Evolutionary conservation across 208 protist genomes (phyloP), one percentile per base, ranked within the genome.

Genomic region (Trichomonas vaginalis): DNA sequence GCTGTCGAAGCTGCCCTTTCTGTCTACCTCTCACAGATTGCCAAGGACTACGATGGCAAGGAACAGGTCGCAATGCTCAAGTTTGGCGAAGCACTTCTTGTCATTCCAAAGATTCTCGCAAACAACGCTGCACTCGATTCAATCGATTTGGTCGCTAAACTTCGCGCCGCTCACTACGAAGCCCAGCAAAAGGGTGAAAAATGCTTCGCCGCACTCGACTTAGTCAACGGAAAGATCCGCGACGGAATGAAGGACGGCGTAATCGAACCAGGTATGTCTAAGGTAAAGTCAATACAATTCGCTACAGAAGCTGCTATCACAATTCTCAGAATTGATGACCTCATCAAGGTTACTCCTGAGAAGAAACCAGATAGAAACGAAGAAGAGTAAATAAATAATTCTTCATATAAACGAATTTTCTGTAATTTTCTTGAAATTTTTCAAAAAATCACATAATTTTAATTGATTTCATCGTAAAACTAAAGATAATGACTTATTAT

Each of bases 281-380:
- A 99, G 97, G 97, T 99, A 42, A 99, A 99, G 97, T 98, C 98
- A 86, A 97, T 99, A 62, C 98, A 99, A 97, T 99, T 99, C 96
- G 99, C 99, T 86, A 99, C 99, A 14, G 99, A 99, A 98, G 99
- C 99, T 2, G 99, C 99, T 95, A 99, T 99, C 96, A 99, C 99
- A 23, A 99, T 99, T 96, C 97, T 99, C n/a, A 98, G 99, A 96
- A 99, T 99, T 95, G 99, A 99, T 97, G 99, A 99, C 97, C 98
- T 98, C 95, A 99, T 99, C 96, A 98, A 98, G 95, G 97, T 99
- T n/a, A 98, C 98, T 96, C 98, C 98, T 49, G 96, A 97, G 80
- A 95, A 97, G 82, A 95, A 96, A 46, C 95, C 95, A 61, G 23
- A 70, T 23, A 14, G 49, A 0, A 45, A 92, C 17, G 45, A 92